These are phyloP conservation scores for Citrus maxima DNA, from an alignment of 345 rosid species.

Conservation along the genomic window DNA sequence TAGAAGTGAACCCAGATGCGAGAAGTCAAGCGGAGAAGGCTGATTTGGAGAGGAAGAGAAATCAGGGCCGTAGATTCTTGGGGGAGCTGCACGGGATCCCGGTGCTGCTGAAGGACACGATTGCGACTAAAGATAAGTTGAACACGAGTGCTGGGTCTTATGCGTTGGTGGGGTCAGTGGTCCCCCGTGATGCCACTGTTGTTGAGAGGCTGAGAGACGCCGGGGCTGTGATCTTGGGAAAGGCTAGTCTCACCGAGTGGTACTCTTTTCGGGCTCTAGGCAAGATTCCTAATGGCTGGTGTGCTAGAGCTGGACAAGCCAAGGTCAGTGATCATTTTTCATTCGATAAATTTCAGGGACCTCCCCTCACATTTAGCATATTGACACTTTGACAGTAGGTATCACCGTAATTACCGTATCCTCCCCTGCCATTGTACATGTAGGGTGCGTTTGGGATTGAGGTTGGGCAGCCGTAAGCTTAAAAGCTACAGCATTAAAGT, in stretches of 20 bases:
- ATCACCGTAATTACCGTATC: no score
- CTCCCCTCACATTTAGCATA: no score
- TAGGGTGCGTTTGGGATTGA: no score
- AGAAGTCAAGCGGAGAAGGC: conserved; percentile 8
- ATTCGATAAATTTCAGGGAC: no score
- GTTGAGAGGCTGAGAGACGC: conserved; percentile 34
- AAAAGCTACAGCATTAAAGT: no score
- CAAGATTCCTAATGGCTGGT: conserved; percentile 33
- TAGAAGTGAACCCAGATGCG: conserved; percentile 18
- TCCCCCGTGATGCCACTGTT: conserved; percentile 31
- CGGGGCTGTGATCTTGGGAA: conserved; percentile 41
- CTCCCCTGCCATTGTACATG: no score
- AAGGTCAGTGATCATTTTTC: neutral
- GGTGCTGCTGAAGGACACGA: conserved; percentile 39
- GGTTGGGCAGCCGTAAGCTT: no score
- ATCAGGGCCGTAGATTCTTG: conserved; percentile 2
- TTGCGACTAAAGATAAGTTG: conserved; percentile 26
- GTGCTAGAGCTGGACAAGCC: conserved; percentile 35
- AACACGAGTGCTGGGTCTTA: conserved; percentile 35
- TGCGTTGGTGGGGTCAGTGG: conserved; percentile 36
- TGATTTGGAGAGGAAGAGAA: conserved; percentile 11
- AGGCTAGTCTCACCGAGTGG: conserved; percentile 35
- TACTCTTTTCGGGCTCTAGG: conserved; percentile 16
- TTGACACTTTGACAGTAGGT: no score
- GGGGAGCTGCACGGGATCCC: conserved; percentile 42